Evolutionary conservation across 257 asterid genomes (phyloP).

Genomic region (Oldenlandia corymbosa): DNA sequence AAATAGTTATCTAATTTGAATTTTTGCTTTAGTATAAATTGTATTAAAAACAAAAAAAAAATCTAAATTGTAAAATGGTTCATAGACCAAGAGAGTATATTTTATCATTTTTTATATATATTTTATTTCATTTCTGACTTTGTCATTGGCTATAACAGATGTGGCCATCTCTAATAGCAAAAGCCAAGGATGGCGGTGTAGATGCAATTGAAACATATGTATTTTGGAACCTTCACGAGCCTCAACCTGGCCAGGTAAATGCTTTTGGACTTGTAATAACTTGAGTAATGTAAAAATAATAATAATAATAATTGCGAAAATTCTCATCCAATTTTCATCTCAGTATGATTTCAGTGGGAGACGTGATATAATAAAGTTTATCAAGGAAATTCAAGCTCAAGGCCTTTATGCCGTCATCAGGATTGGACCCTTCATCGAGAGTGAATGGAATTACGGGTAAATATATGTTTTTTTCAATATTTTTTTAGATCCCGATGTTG

Average conservation of each 20-base stretch:
- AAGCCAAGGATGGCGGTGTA: slow-evolving; percentile 74
- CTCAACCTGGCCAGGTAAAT: slow-evolving; percentile 63
- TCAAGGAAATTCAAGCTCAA: slow-evolving; percentile 62
- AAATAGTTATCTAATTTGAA: too few relatives aligned
- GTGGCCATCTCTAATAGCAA: slow-evolving; percentile 72
- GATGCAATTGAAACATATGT: slow-evolving; percentile 74
- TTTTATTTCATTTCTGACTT: too few relatives aligned
- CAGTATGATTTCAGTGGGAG: slow-evolving; percentile 85
- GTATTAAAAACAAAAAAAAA: too few relatives aligned
- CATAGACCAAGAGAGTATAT: too few relatives aligned
- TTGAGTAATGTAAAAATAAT: too few relatives aligned
- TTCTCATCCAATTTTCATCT: not conserved
- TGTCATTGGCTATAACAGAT: slow-evolving; percentile 37
- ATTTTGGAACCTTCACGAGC: slow-evolving; percentile 87
- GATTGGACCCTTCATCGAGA: slow-evolving; percentile 79
- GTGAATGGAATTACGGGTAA: slow-evolving; percentile 95
- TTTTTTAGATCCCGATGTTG: too few relatives aligned
- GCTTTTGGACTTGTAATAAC: too few relatives aligned
- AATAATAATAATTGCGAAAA: too few relatives aligned
- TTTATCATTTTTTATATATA: too few relatives aligned
- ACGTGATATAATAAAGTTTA: slow-evolving; percentile 50
- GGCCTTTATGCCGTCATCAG: slow-evolving; percentile 77
- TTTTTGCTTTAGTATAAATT: too few relatives aligned
- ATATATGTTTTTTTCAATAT: not conserved
- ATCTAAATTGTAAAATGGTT: too few relatives aligned